phyloP scores from a whole-genome alignment of 148 eudicot species.

The Cornus kousa region DNA sequence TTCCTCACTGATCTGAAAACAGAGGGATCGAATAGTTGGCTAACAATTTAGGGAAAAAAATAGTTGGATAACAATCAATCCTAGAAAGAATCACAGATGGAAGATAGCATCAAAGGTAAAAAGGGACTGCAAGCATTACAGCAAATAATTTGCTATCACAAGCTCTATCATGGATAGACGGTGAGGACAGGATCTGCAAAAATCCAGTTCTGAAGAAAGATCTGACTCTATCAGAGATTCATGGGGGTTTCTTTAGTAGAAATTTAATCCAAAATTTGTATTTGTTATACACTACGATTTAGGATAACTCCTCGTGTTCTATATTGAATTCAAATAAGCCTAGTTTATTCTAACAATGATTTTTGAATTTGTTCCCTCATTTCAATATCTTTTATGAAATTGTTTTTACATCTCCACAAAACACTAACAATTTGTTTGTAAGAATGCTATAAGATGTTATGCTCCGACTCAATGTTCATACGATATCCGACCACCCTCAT shows the following conservation, averaged over 20 bases:
- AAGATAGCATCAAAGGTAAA: not conserved
- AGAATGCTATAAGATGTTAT: not conserved
- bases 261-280: not conserved
- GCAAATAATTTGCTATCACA: too few relatives aligned
- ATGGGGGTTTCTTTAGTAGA: too few relatives aligned
- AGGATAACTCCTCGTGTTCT: not conserved
- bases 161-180: too few relatives aligned
- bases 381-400: not conserved
- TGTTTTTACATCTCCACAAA: not conserved
- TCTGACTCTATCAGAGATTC: too few relatives aligned
- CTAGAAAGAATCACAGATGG: not conserved
- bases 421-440: not conserved
- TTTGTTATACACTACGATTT: too few relatives aligned
- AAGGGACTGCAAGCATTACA: too few relatives aligned
- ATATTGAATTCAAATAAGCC: not conserved
- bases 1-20: conserved; percentile 74
- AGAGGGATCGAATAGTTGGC: not conserved
- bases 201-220: not conserved
- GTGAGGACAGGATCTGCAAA: too few relatives aligned
- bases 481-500: too few relatives aligned
- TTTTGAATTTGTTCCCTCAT: not conserved
- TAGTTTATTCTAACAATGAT: not conserved
- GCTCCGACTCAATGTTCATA: not conserved
- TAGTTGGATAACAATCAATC: not conserved
- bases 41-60: not conserved